Conservation (phyloP, 768 basidiomycete species). For the Russula sp. region DNA sequence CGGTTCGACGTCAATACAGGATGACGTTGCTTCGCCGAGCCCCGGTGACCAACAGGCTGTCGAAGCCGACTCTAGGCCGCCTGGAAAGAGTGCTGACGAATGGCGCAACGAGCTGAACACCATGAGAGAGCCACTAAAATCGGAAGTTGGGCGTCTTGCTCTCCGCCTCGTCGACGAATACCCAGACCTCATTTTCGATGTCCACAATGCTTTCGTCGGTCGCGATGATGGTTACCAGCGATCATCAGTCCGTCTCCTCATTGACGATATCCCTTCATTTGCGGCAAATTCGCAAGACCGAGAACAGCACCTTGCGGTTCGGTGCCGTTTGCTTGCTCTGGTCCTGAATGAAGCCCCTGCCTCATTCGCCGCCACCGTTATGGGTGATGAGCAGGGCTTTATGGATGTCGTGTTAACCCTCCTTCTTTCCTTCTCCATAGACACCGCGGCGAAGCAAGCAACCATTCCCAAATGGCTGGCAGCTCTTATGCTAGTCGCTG, state of each 20-base stretch:
- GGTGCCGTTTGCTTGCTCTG: constrained; percentile 83
- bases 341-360: constrained; percentile 73
- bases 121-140: constrained; percentile 62
- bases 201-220: constrained; percentile 77
- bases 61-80: constrained; percentile 21
- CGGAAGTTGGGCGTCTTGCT: constrained; percentile 62
- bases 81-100: constrained; percentile 55
- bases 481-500: constrained; percentile 78
- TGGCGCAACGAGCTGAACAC: constrained; percentile 64
- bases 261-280: constrained; percentile 73
- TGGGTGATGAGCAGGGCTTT: constrained; percentile 52
- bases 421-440: constrained; percentile 54
- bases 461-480: constrained; percentile 82
- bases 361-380: constrained; percentile 44
- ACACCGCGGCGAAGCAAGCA: constrained; percentile 52
- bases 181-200: constrained; percentile 84
- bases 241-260: constrained; percentile 64
- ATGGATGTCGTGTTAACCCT: constrained; percentile 69
- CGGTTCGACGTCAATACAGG: constrained; percentile 36
- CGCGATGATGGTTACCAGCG: constrained; percentile 55
- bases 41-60: neutral
- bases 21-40: constrained; percentile 32
- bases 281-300: constrained; percentile 64
- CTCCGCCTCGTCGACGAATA: constrained; percentile 82
- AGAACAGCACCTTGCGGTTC: constrained; percentile 74